A percentile compares a stretch with the other conserved stretches of the same genome.
Conservation (phyloP, 805 yeast species). For the Metschnikowia cubensis region DNA sequence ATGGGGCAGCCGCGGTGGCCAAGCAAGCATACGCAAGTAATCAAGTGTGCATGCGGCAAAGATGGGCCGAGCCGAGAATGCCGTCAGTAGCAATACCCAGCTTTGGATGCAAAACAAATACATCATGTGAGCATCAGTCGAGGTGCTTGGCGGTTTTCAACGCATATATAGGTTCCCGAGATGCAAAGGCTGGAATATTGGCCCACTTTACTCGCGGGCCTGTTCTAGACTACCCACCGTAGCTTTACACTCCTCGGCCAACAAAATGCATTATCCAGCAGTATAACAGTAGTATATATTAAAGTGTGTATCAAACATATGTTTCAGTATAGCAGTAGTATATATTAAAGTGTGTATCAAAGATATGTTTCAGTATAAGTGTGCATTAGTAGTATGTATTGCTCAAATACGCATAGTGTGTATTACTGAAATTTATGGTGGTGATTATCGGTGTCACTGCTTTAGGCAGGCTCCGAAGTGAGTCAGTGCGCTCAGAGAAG, state of each 20-base stretch:
- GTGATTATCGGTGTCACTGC: too few species aligned
- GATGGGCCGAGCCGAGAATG: conserved; percentile 2
- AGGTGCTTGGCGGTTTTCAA: not conserved
- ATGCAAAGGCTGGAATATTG: not conserved
- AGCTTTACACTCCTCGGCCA: not conserved
- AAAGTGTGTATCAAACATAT: too few species aligned
- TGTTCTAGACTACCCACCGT: not conserved
- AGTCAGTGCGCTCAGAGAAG: too few species aligned
- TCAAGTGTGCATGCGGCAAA: not conserved
- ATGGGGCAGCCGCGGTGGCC: not conserved
- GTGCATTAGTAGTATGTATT: too few species aligned
- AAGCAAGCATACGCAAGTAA: not conserved
- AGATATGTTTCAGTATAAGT: too few species aligned
- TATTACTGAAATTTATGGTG: too few species aligned
- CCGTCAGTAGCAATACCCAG: not conserved
- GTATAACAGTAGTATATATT: too few species aligned
- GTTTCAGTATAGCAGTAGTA: too few species aligned
- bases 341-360: too few species aligned
- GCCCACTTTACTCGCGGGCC: not conserved
- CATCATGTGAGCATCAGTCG: not conserved
- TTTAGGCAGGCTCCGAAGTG: too few species aligned
- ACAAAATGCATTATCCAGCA: not conserved
- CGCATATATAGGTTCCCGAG: not conserved
- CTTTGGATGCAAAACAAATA: not conserved
- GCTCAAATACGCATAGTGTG: too few species aligned